Evolutionary conservation across 305 asterid genomes (phyloP).

Genomic region (Coffea humblotiana): DNA sequence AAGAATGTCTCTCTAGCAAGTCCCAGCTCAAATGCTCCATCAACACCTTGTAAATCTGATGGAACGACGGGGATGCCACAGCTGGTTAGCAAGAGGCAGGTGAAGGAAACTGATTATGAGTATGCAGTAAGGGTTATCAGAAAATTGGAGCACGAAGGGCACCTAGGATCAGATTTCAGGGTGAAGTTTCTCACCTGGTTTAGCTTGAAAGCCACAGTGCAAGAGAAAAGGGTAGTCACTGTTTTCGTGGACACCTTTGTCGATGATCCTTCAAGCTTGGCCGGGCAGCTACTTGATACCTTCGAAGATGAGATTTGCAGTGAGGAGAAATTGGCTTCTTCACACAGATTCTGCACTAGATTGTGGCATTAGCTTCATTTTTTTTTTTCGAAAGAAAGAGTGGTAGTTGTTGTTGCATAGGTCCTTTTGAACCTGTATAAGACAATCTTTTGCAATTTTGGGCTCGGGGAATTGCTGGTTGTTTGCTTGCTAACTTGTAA

Average conservation of each 20-base stretch:
- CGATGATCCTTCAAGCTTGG: constrained; percentile 70
- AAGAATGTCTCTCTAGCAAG: constrained; percentile 25
- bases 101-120: constrained; percentile 50
- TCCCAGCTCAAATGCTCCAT: constrained; percentile 32
- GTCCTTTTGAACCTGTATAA: background rate
- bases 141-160: constrained; percentile 72
- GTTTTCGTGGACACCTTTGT: constrained; percentile 63
- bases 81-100: constrained; percentile 13
- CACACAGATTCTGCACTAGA: constrained; percentile 65
- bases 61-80: constrained; percentile 26
- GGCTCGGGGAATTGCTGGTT: background rate
- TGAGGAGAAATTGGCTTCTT: constrained; percentile 41
- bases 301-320: constrained; percentile 55
- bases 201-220: constrained; percentile 68
- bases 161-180: constrained; percentile 56
- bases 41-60: constrained; percentile 34
- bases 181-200: constrained; percentile 89
- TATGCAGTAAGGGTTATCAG: constrained; percentile 67
- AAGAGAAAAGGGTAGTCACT: constrained; percentile 59
- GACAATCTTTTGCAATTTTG: constrained; percentile 2
- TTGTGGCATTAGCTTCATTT: constrained; percentile 58
- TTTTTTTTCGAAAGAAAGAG: background rate
- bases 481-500: background rate
- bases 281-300: constrained; percentile 68
- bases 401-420: background rate